Evolutionary conservation across 768 basidiomycete species (phyloP), one percentile per base, ranked within the genome.

Genomic region (Suillus cothurnatus): DNA sequence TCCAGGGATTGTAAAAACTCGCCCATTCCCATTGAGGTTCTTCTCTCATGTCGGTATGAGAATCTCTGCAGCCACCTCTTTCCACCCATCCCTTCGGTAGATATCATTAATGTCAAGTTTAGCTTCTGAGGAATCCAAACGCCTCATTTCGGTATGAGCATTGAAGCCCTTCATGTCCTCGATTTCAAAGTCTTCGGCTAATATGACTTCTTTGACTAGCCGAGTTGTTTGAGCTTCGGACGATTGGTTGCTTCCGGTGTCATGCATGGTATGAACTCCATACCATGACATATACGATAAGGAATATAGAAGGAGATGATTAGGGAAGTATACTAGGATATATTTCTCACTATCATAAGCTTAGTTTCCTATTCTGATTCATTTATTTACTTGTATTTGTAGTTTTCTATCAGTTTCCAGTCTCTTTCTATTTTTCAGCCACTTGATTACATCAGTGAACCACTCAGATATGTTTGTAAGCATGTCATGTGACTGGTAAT

Each of bases 31-130:
- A 19, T 21, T 39, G 0, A 53, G 23, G 32, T 69, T 62, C 2
- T 21, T 34, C 26, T 67, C 62, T 6, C 73, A 68, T 3, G 76
- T 79, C 0, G 79, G 80, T 5, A 81, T 70, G 0, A 63, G 52
- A 39, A 80, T 77, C 2, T 65, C 12, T 2, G 79, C 62, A 0
- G 62, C 17, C 1, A 71, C 57, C 26, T 72, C 68, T 23, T 60
- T 65, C 67, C 70, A 71, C 9, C 43, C 28, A 23, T 67, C 64
- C 19, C 61, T 17, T 60, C 17, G 36, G 26, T 53, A 31, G 9
- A 60, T 3, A 28, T 61, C 47, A 21, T 43, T 31, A 3, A 6
- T 6, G 12, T 23, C 41, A 58, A 55, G 61, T 19, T 21, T 21
- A 34, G 49, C 41, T 45, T 71, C 66, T 0, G 67, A 63, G 11